A percentile compares a stretch with the other conserved stretches of the same genome.
Conservation (phyloP, 108 stramenopile species). For the Conticribra weissflogii region DNA sequence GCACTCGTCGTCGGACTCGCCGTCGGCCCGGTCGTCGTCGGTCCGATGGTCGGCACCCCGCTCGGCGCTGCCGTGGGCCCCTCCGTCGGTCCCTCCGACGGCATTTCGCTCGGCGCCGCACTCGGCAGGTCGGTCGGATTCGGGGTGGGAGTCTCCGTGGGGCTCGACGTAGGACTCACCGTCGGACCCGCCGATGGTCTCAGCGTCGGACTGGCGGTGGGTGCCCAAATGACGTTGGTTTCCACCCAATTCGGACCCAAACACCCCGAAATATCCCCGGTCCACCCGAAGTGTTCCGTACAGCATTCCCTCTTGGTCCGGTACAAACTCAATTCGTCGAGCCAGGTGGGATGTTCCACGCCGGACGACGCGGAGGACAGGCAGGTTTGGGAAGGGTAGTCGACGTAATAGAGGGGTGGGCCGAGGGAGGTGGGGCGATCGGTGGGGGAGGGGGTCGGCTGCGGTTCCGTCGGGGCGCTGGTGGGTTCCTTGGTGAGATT, state of each 20-base stretch:
- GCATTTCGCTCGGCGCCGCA: constrained; percentile 1
- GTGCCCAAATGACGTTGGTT: constrained; percentile 14
- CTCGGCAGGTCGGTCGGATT: constrained; percentile 7
- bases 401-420: constrained; percentile 20
- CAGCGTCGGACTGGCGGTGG: constrained; percentile 4
- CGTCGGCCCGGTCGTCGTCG: neutral
- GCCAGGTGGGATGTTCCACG: constrained; percentile 1
- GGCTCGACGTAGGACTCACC: neutral
- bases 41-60: neutral
- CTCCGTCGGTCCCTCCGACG: constrained; percentile 5
- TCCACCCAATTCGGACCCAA: constrained; percentile 18
- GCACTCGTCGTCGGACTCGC: neutral
- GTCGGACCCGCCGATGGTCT: constrained; percentile 8
- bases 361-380: too few species aligned
- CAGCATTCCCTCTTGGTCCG: constrained; percentile 27
- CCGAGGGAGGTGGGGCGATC: constrained; percentile 13
- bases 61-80: neutral
- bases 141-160: neutral
- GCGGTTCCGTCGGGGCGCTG: constrained; percentile 3
- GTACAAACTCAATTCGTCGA: constrained; percentile 5
- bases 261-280: constrained; percentile 22
- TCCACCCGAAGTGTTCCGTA: constrained; percentile 4
- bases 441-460: constrained; percentile 12
- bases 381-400: constrained; percentile 28
- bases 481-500: neutral